Conservation (phyloP, 345 rosid species). For the Abelmoschus esculentus region DNA sequence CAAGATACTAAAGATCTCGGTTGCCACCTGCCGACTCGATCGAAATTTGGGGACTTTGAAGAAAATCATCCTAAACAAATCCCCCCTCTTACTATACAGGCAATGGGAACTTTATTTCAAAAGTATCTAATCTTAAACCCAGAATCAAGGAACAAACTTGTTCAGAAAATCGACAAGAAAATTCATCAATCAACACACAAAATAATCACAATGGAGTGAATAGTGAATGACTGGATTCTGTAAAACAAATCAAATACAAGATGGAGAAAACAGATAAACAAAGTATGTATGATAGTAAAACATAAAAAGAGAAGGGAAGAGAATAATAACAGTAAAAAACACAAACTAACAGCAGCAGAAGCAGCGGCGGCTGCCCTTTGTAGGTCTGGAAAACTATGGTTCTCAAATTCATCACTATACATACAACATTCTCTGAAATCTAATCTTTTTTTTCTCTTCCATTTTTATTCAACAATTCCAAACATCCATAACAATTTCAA, state of each 20-base stretch:
- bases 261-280: constrained; percentile 29
- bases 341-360: constrained; percentile 26
- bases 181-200: too few relatives aligned
- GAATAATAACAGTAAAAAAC: constrained; percentile 1
- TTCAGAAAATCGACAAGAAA: too few relatives aligned
- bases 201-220: too few relatives aligned
- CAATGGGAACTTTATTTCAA: too few relatives aligned
- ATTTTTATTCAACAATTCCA: constrained; percentile 35
- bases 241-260: constrained; percentile 32
- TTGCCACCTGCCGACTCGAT: constrained; percentile 6
- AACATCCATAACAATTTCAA: constrained; percentile 47
- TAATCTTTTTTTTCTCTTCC: constrained; percentile 32
- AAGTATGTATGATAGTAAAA: constrained; percentile 30
- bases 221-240: constrained; percentile 20
- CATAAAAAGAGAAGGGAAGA: constrained; percentile 2
- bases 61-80: not conserved
- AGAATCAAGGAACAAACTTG: too few relatives aligned
- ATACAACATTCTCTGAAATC: constrained; percentile 50
- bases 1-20: constrained; percentile 19
- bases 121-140: too few relatives aligned
- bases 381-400: constrained; percentile 23
- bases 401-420: constrained; percentile 47
- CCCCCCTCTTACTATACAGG: too few relatives aligned
- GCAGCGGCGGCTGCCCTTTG: not conserved
- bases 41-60: not conserved